Base-by-base conservation (phyloP, 75 land plant genomes). In the Sequoiadendron giganteum region DNA sequence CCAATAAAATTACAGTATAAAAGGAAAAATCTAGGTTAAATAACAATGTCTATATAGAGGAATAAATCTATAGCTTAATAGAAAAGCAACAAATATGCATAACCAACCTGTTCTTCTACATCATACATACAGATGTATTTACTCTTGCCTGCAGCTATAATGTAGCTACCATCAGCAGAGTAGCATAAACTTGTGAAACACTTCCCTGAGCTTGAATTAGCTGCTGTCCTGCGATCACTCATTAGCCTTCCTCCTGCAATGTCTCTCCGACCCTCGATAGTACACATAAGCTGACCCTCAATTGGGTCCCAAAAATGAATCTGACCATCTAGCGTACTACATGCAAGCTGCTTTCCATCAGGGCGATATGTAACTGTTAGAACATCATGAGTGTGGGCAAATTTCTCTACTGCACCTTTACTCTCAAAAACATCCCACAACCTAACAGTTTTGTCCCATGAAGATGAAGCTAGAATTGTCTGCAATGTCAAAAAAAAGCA, bases 41-140 rank as follows among this genome's bases (percentile, higher is more conserved):
- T 13, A 75, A 11, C 14, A 34, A 75, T 65, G n/a, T 21, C 28
- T 28, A 28, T 28, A 65, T 65, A 25, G 8, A 65, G 9, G 70
- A 65, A 25, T 4, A 25, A 65, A 65, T 65, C 40, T 79, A 79
- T 79, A 47, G 2, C 48, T 45, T 4, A 18, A 55, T 7, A 49
- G 28, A 58, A 85, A 54, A 55, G n/a, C 13, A 6, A 85, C 45
- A 85, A 36, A 52, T 32, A 85, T 19, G 2, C 19, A n/a, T 76
- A 68, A 87, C 90, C 86, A 79, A 97, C 99, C 98, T 96, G 99
- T 80, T 96, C 99, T 58, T 95, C 96, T 78, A 97, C 91, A 90
- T 97, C 99, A 88, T 97, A 97, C 99, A 97, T 96, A 90, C 99
- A 97, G 83, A 97, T 95, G 89, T 90, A 97, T 87, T 94, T 96